phyloP scores from a whole-genome alignment of 495 filamentous ascomycete genomes.

The Lepraria neglecta region DNA sequence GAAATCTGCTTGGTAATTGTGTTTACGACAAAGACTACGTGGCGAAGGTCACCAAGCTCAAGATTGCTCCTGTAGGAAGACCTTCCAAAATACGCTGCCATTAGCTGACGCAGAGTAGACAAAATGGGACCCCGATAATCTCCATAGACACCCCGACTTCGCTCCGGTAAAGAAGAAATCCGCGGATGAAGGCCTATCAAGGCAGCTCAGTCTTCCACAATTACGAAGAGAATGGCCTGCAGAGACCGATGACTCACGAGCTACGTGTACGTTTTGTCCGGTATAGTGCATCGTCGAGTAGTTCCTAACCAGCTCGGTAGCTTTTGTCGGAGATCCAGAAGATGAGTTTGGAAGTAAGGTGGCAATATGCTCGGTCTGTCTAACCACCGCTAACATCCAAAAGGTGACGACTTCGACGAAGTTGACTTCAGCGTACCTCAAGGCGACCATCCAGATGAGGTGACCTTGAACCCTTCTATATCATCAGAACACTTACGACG shows the following conservation, averaged over 20 bases:
- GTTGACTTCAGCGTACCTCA: conserved; percentile 59
- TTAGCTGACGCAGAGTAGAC: conserved; percentile 35
- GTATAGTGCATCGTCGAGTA: neutral
- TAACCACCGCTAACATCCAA: conserved; percentile 25
- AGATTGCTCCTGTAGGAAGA: conserved; percentile 50
- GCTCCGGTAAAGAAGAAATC: conserved; percentile 56
- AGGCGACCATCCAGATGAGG: conserved; percentile 60
- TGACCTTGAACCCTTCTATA: conserved; percentile 34
- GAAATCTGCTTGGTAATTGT: conserved; percentile 94
- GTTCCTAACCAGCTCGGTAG: conserved; percentile 10
- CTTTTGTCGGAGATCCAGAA: conserved; percentile 42
- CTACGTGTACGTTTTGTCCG: neutral
- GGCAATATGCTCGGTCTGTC: conserved; percentile 4
- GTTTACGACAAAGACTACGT: conserved; percentile 95
- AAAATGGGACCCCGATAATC: conserved; percentile 65
- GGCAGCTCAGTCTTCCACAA: conserved; percentile 14
- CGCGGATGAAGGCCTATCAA: conserved; percentile 13
- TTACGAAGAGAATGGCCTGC: conserved; percentile 31
- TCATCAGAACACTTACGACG: conserved; percentile 12
- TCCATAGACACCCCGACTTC: conserved; percentile 75
- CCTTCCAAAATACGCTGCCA: neutral
- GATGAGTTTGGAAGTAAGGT: conserved; percentile 67
- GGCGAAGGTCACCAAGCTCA: conserved; percentile 74
- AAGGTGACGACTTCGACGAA: conserved; percentile 63
- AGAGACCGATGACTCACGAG: conserved; percentile 11